These are phyloP conservation scores for Moniliophthora roreri DNA, from an alignment of 1,284 basidiomycete genomes.

Conservation along the genomic window DNA sequence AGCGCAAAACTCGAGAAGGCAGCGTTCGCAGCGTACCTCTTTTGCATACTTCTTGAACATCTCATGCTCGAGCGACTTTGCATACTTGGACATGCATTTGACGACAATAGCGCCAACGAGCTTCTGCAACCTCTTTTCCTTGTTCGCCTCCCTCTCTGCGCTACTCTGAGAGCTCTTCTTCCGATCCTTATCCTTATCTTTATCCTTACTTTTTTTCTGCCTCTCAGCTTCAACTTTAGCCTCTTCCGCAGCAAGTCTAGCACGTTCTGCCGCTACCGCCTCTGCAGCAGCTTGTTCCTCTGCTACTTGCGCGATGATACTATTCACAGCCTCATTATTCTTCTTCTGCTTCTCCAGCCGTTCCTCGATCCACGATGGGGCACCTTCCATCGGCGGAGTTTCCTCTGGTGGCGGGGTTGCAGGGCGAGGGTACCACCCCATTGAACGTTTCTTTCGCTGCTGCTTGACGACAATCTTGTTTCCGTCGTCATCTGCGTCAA, in stretches of 20 bases:
- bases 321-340: slow-evolving; percentile 25
- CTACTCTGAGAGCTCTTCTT: slow-evolving; percentile 39
- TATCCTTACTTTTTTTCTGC: slow-evolving; percentile 29
- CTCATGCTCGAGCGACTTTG: slow-evolving; percentile 79
- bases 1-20: slow-evolving; percentile 1
- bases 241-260: slow-evolving; percentile 35
- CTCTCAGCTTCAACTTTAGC: slow-evolving; percentile 41
- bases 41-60: slow-evolving; percentile 95
- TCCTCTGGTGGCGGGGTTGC: neutral
- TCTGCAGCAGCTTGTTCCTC: slow-evolving; percentile 21
- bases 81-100: slow-evolving; percentile 88
- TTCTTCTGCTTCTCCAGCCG: slow-evolving; percentile 4
- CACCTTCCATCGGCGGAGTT: too few relatives aligned
- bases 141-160: slow-evolving; percentile 64
- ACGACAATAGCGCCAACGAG: slow-evolving; percentile 91
- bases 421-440: neutral
- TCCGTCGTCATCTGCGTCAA: neutral
- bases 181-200: slow-evolving; percentile 38
- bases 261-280: slow-evolving; percentile 22
- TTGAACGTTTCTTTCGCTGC: neutral
- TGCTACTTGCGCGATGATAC: slow-evolving; percentile 46
- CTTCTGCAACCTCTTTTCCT: slow-evolving; percentile 83
- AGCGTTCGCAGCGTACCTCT: slow-evolving; percentile 59
- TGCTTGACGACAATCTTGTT: neutral
- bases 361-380: slow-evolving; percentile 1